These are phyloP conservation scores for Penicillium sp. DNA, from an alignment of 2,329 filamentous ascomycete genomes.

Conservation along the genomic window DNA sequence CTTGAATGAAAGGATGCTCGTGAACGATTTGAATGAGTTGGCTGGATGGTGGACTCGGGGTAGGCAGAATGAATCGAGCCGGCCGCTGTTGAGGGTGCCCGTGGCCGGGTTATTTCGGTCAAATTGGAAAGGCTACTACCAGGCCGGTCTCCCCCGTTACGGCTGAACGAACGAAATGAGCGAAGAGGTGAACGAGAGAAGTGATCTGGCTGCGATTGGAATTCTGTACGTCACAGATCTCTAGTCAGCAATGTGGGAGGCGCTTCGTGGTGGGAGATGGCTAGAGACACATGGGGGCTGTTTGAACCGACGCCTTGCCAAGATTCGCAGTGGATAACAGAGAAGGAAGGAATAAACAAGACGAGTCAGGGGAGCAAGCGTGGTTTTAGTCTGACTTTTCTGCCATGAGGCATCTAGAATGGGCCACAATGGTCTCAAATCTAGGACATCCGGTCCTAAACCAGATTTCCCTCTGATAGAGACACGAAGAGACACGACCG, in stretches of 20 bases:
- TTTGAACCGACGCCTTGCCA: neutral
- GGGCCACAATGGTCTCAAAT: constrained; percentile 18
- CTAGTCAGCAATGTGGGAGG: constrained; percentile 25
- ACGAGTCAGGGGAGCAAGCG: constrained; percentile 4
- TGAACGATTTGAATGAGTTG: constrained; percentile 31
- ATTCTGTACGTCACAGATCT: constrained; percentile 26
- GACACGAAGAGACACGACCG: neutral
- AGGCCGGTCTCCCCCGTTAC: constrained; percentile 27
- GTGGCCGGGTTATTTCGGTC: constrained; percentile 24
- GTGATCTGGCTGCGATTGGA: constrained; percentile 30
- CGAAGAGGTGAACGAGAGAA: constrained; percentile 34
- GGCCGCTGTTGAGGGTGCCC: constrained; percentile 27
- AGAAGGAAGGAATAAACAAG: neutral
- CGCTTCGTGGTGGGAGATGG: neutral
- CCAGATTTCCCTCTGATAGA: neutral
- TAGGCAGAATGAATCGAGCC: constrained; percentile 20
- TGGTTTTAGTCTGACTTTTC: neutral
- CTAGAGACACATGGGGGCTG: neutral
- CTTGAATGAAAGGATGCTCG: constrained; percentile 38
- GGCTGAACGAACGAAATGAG: constrained; percentile 32
- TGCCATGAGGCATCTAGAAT: constrained; percentile 3
- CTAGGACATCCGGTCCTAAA: constrained; percentile 12
- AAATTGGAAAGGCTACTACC: constrained; percentile 30
- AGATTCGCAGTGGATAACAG: neutral
- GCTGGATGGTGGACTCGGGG: constrained; percentile 17